phyloP scores from a whole-genome alignment of 352 stramenopile species.

The Pythium chondricola region DNA sequence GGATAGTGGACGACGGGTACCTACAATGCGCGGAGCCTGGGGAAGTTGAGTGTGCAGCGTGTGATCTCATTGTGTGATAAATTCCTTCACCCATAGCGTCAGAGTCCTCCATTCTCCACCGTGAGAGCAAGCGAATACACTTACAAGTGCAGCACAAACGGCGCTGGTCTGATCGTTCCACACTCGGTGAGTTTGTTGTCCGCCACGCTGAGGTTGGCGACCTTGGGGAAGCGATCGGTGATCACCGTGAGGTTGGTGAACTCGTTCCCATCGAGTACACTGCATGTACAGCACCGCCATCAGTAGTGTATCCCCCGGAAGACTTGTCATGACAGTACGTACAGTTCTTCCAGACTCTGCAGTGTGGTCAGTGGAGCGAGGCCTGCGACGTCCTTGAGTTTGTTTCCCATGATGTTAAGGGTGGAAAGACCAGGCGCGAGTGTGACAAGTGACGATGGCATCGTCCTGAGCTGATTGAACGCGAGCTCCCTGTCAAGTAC shows the following conservation, averaged over 20 bases:
- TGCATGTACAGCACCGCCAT: not conserved
- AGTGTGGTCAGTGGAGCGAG: not conserved
- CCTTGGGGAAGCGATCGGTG: not conserved
- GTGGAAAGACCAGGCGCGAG: not conserved
- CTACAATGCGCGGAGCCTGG: conserved; percentile 11
- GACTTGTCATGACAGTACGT: not conserved
- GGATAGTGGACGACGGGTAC: too few relatives aligned
- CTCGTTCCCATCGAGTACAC: conserved; percentile 7
- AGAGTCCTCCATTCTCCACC: too few relatives aligned
- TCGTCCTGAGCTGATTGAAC: not conserved
- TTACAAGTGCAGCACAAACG: too few relatives aligned
- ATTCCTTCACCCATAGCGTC: too few relatives aligned
- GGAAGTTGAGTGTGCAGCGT: not conserved
- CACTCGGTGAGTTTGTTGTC: conserved; percentile 6
- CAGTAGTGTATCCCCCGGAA: not conserved
- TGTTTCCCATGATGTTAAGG: not conserved
- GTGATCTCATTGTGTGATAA: conserved; percentile 12
- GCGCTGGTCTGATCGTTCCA: too few relatives aligned
- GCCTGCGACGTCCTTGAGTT: not conserved
- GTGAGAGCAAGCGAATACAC: too few relatives aligned
- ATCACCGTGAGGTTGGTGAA: conserved; percentile 2
- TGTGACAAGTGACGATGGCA: not conserved
- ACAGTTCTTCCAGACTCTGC: conserved; percentile 5
- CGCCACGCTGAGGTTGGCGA: conserved; percentile 8
- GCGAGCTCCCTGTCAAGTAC: conserved; percentile 12